phyloP scores from a whole-genome alignment of 495 filamentous ascomycete genomes.

The Entonaema liquescens region DNA sequence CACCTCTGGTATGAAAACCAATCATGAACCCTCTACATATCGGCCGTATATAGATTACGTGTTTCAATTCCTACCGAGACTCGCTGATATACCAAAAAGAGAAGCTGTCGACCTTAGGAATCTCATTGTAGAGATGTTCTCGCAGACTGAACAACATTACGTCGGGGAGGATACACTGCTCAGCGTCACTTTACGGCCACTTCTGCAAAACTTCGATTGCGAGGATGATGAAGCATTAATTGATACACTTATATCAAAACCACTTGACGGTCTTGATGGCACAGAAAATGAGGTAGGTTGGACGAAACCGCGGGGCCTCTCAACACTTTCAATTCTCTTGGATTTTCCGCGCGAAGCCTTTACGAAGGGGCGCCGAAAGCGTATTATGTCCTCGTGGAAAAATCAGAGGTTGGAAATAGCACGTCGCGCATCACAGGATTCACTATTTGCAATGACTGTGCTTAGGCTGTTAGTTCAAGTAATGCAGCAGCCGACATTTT shows the following conservation, averaged over 20 bases:
- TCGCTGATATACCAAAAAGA: conserved; percentile 33
- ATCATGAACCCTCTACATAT: conserved; percentile 16
- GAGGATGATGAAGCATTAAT: conserved; percentile 43
- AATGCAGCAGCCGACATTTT: conserved; percentile 58
- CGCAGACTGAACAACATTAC: conserved; percentile 23
- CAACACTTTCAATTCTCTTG: conserved; percentile 24
- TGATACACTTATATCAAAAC: conserved; percentile 39
- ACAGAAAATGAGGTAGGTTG: conserved; percentile 35
- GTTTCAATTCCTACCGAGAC: conserved; percentile 39
- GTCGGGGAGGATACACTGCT: conserved; percentile 7
- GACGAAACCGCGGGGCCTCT: conserved; percentile 36
- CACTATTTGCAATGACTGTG: conserved; percentile 38
- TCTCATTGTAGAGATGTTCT: conserved; percentile 40
- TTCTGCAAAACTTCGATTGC: conserved; percentile 39
- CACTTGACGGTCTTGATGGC: conserved; percentile 35
- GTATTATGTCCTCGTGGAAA: conserved; percentile 49
- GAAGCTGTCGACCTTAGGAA: conserved; percentile 24
- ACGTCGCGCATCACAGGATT: conserved; percentile 24
- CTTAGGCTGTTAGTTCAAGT: conserved; percentile 59
- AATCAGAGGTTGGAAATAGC: conserved; percentile 35
- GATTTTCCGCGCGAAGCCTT: conserved; percentile 40
- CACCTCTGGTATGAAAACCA: conserved; percentile 15
- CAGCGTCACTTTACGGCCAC: conserved; percentile 16
- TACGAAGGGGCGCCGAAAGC: conserved; percentile 49
- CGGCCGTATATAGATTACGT: conserved; percentile 37